Base-by-base conservation (phyloP, 495 filamentous ascomycete species). In the Hypoxylon fragiforme region DNA sequence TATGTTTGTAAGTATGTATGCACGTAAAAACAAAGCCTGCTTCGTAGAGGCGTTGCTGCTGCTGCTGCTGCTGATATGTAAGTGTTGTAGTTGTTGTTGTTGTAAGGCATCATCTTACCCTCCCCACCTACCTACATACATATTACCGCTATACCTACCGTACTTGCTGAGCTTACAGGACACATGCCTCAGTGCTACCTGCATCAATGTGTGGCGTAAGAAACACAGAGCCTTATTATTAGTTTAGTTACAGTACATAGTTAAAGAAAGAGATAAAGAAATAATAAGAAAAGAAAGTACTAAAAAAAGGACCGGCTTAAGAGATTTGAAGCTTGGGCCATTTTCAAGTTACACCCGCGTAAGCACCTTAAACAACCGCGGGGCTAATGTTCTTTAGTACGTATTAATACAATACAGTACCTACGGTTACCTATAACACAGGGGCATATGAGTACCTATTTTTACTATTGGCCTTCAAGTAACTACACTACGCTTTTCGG, bases 31-130 rank as follows among this genome's bases (percentile, higher is more conserved):
- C 24, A n/a, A n/a, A n/a, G n/a, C n/a, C n/a, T n/a, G n/a, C n/a
- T n/a, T n/a, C n/a, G n/a, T n/a, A n/a, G n/a, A n/a, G n/a, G n/a
- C n/a, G n/a, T n/a, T n/a, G n/a, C n/a, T n/a, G n/a, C n/a, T n/a
- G n/a, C n/a, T n/a, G n/a, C n/a, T n/a, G n/a, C n/a, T n/a, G n/a
- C n/a, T n/a, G n/a, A n/a, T n/a, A n/a, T n/a, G n/a, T n/a, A n/a
- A n/a, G n/a, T n/a, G n/a, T n/a, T n/a, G n/a, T n/a, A n/a, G n/a
- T n/a, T n/a, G n/a, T n/a, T n/a, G n/a, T n/a, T n/a, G n/a, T n/a
- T 26, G 39, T 57, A 35, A 46, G 54, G 54, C 46, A 51, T 31
- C 54, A 50, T 57, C 40, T 57, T 50, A 57, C 54, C 54, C 34
- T 57, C 37, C 54, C 54, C 39, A 28, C n/a, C 7, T 15, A 26